A percentile compares a stretch with the other conserved stretches of the same genome.
phyloP scores from a whole-genome alignment of 2,329 filamentous ascomycete species.

The Cladosporium colombiae region DNA sequence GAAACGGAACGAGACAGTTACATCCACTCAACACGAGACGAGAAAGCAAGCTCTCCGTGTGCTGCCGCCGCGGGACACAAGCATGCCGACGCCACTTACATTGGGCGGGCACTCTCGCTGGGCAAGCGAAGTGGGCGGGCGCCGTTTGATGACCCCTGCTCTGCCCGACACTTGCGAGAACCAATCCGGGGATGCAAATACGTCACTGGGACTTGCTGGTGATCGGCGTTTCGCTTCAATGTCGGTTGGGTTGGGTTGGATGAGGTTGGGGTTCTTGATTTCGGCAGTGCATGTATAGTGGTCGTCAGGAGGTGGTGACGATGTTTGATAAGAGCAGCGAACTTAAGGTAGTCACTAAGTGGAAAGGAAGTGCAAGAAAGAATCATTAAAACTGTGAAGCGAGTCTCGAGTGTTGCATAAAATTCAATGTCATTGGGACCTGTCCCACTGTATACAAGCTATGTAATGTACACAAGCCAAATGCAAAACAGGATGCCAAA shows the following conservation, averaged over 20 bases:
- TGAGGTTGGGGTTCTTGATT: not conserved
- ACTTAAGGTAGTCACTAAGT: not conserved
- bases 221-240: not conserved
- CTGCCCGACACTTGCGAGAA: not conserved
- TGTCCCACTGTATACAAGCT: not conserved
- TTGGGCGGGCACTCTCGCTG: not conserved
- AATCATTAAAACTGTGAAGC: no score
- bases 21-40: constrained; percentile 5
- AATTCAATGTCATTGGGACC: not conserved
- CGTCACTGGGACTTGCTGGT: not conserved
- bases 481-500: not conserved
- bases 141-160: constrained; percentile 6
- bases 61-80: constrained; percentile 3
- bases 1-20: not conserved
- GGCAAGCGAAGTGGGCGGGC: constrained; percentile 3
- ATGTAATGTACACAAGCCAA: not conserved
- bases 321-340: not conserved
- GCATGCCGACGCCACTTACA: constrained; percentile 4
- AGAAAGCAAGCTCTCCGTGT: constrained; percentile 1
- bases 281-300: not conserved
- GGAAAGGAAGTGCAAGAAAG: not conserved
- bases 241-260: not conserved
- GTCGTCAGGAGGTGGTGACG: not conserved
- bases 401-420: not conserved
- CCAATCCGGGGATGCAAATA: not conserved